Percentiles rank a stretch among this genome's conserved stretches.
Evolutionary conservation across 768 basidiomycete genomes (phyloP).

Genomic region (Boletus pseudopeckii): DNA sequence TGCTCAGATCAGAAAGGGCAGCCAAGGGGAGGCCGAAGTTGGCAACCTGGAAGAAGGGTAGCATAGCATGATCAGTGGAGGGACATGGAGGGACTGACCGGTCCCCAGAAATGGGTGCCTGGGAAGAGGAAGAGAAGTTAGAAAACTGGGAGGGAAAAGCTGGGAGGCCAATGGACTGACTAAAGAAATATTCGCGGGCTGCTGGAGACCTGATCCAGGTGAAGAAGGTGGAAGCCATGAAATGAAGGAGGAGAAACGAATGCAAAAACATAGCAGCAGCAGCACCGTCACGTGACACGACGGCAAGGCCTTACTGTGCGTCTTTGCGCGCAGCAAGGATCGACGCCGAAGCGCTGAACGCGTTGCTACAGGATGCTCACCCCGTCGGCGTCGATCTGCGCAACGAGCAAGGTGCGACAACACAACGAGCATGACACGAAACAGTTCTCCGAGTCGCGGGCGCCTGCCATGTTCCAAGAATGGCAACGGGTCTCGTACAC

Average conservation of each 20-base stretch:
- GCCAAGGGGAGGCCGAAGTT: slow-evolving; percentile 98
- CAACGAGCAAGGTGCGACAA: not conserved
- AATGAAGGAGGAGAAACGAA: slow-evolving; percentile 26
- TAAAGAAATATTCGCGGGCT: slow-evolving; percentile 92
- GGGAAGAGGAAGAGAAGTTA: slow-evolving; percentile 10
- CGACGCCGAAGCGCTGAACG: not conserved
- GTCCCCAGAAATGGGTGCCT: slow-evolving; percentile 99
- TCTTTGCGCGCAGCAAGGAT: not conserved
- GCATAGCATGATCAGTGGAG: slow-evolving; percentile 1
- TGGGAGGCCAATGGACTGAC: slow-evolving; percentile 44
- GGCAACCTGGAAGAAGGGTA: slow-evolving; percentile 60
- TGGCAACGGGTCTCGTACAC: slow-evolving; percentile 26
- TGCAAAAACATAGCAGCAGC: not conserved
- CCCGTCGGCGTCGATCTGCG: not conserved
- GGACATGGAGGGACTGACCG: slow-evolving; percentile 52
- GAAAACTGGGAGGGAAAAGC: slow-evolving; percentile 5
- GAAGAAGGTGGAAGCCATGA: slow-evolving; percentile 77
- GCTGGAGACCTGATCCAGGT: slow-evolving; percentile 91
- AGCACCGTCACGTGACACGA: slow-evolving; percentile 11
- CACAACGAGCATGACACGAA: not conserved
- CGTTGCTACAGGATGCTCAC: not conserved
- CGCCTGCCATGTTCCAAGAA: slow-evolving; percentile 30
- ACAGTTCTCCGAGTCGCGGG: not conserved
- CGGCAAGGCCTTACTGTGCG: not conserved
- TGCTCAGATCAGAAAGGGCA: slow-evolving; percentile 83